Conservation (phyloP, 2,329 filamentous ascomycete genomes). For the Microcyclospora pomicola region DNA sequence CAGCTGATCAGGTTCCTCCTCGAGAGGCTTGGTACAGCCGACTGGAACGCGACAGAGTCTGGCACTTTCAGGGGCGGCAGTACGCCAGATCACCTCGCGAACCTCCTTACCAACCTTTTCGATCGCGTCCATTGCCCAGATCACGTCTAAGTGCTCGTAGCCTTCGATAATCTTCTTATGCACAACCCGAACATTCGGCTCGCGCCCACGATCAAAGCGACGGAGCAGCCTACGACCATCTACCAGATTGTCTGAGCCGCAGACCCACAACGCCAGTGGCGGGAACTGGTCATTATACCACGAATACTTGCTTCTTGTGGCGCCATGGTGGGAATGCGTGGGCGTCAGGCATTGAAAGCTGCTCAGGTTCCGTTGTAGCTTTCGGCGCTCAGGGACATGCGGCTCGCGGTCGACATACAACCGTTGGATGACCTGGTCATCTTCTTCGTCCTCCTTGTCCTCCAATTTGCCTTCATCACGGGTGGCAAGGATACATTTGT, state of each 20-base stretch:
- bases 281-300: conserved; percentile 76
- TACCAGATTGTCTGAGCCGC: conserved; percentile 69
- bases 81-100: conserved; percentile 72
- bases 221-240: conserved; percentile 63
- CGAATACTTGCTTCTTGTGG: conserved; percentile 34
- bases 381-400: conserved; percentile 14
- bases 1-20: conserved; percentile 9
- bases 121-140: conserved; percentile 84
- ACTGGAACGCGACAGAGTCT: conserved; percentile 48
- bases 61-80: conserved; percentile 42
- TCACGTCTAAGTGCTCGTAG: conserved; percentile 87
- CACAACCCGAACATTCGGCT: conserved; percentile 69
- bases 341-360: conserved; percentile 15
- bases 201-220: conserved; percentile 60
- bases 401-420: conserved; percentile 18
- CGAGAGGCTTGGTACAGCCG: conserved; percentile 42
- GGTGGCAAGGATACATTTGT: conserved; percentile 78
- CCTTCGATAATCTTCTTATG: conserved; percentile 71
- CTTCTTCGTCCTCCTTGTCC: conserved; percentile 35
- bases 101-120: conserved; percentile 73
- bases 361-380: conserved; percentile 18
- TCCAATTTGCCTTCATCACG: conserved; percentile 54
- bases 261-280: conserved; percentile 79
- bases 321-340: conserved; percentile 18
- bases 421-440: conserved; percentile 26